A percentile compares a stretch with the other conserved stretches of the same genome.
phyloP scores from a whole-genome alignment of 139 green algal species.

The Picochlorum sp. region DNA sequence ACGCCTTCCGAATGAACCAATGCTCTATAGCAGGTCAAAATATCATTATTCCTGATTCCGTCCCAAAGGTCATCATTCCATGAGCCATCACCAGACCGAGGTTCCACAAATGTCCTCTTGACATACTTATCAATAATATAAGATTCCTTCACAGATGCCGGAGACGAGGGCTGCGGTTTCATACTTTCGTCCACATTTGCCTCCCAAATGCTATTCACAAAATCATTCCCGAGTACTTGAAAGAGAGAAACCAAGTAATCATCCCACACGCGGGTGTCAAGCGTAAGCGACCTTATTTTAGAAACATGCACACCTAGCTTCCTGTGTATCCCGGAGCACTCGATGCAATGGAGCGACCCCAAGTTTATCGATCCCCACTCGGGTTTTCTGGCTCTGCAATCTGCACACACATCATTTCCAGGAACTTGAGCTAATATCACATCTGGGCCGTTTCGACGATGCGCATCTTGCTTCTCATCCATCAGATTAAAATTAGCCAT shows the following conservation, averaged over 20 bases:
- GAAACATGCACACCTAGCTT: slow-evolving; percentile 77
- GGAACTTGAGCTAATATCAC: slow-evolving; percentile 29
- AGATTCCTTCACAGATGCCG: slow-evolving; percentile 10
- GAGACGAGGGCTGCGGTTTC: slow-evolving; percentile 9
- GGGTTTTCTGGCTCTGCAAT: slow-evolving; percentile 71
- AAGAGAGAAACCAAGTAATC: slow-evolving; percentile 45
- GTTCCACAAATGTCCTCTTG: neutral
- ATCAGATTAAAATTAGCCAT: neutral
- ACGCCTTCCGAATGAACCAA: neutral
- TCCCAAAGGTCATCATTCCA: slow-evolving; percentile 18
- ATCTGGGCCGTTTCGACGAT: neutral
- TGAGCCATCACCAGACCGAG: neutral
- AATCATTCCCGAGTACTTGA: slow-evolving; percentile 44
- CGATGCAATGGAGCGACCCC: slow-evolving; percentile 82
- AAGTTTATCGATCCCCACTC: slow-evolving; percentile 89
- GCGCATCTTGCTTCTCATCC: too few relatives aligned
- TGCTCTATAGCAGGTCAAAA: slow-evolving; percentile 7
- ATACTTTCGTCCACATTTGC: neutral
- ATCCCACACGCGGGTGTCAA: slow-evolving; percentile 66
- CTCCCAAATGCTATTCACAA: slow-evolving; percentile 39
- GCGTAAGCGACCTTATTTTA: slow-evolving; percentile 50
- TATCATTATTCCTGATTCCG: slow-evolving; percentile 9
- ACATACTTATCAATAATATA: slow-evolving; percentile 27
- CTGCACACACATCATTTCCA: slow-evolving; percentile 71
- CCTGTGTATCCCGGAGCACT: slow-evolving; percentile 82